Evolutionary conservation across 441 rosid species (phyloP).

Genomic region (Melastoma candidum): DNA sequence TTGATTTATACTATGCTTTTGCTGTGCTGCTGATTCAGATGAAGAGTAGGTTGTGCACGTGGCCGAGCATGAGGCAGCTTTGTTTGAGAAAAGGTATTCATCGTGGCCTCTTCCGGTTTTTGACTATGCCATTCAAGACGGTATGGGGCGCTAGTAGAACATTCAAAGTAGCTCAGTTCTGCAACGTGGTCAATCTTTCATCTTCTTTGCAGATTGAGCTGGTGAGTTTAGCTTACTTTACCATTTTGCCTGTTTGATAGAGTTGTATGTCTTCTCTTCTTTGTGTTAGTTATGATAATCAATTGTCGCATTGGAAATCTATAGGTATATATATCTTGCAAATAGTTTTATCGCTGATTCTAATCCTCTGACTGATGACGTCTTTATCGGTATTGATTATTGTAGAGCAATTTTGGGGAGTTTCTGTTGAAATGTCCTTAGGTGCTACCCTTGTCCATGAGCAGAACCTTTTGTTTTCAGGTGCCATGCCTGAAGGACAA

Average conservation of each 20-base stretch:
- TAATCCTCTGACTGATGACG: too few species aligned
- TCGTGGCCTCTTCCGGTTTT: conserved; percentile 63
- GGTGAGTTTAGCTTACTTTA: conserved; percentile 27
- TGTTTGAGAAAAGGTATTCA: conserved; percentile 71
- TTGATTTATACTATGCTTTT: not conserved
- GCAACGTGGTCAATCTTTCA: conserved; percentile 61
- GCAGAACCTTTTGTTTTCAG: conserved; percentile 24
- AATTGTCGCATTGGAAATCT: too few species aligned
- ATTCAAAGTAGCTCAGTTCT: conserved; percentile 74
- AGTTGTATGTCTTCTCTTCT: not conserved
- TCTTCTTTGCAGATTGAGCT: conserved; percentile 86
- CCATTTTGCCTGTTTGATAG: not conserved
- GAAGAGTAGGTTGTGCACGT: conserved; percentile 56
- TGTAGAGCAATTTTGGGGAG: too few species aligned
- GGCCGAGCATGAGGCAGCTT: conserved; percentile 79
- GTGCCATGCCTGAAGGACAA: conserved; percentile 82
- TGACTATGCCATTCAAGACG: conserved; percentile 76
- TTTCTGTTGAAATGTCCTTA: too few species aligned
- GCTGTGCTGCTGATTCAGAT: conserved; percentile 19
- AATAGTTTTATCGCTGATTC: too few species aligned
- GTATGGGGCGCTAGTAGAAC: conserved; percentile 86
- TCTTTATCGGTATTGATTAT: too few species aligned
- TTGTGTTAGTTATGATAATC: not conserved
- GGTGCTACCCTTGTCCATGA: too few species aligned
- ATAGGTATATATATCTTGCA: too few species aligned